A percentile compares a stretch with the other conserved stretches of the same genome.
phyloP scores from a whole-genome alignment of 192 early-diverging fungal species.

The Chytriomyces confervae region DNA sequence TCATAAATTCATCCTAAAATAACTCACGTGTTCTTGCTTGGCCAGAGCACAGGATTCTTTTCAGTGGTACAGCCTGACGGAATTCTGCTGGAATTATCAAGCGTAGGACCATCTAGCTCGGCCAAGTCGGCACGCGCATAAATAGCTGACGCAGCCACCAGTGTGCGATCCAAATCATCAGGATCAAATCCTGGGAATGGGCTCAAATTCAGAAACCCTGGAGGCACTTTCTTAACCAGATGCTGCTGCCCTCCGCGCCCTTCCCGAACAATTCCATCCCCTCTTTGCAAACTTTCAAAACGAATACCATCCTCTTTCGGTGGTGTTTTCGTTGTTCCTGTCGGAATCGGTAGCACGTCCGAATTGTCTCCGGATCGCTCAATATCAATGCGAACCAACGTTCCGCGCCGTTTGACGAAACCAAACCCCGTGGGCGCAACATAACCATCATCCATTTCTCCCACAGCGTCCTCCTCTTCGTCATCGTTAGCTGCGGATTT shows the following conservation, averaged over 20 bases:
- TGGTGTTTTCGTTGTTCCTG: slow-evolving; percentile 28
- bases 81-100: slow-evolving; percentile 24
- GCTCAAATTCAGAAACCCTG: slow-evolving; percentile 51
- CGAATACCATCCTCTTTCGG: slow-evolving; percentile 11
- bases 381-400: slow-evolving; percentile 14
- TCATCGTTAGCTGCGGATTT: neutral
- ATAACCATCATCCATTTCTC: neutral
- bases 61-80: slow-evolving; percentile 55
- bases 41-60: slow-evolving; percentile 61
- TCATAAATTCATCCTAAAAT: slow-evolving; percentile 9
- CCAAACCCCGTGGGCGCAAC: slow-evolving; percentile 10
- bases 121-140: slow-evolving; percentile 36
- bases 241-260: neutral
- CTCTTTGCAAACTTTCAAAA: slow-evolving; percentile 11
- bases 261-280: slow-evolving; percentile 15
- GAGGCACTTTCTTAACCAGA: slow-evolving; percentile 36
- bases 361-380: neutral
- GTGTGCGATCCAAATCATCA: slow-evolving; percentile 45
- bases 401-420: slow-evolving; percentile 32
- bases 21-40: slow-evolving; percentile 52
- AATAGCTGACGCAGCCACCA: slow-evolving; percentile 47
- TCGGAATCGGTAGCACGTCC: slow-evolving; percentile 22
- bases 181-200: slow-evolving; percentile 63
- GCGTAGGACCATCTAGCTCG: slow-evolving; percentile 3
- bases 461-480: slow-evolving; percentile 7